Base-by-base conservation (phyloP, 2,329 filamentous ascomycete genomes). In the Monilinia aucupariae region DNA sequence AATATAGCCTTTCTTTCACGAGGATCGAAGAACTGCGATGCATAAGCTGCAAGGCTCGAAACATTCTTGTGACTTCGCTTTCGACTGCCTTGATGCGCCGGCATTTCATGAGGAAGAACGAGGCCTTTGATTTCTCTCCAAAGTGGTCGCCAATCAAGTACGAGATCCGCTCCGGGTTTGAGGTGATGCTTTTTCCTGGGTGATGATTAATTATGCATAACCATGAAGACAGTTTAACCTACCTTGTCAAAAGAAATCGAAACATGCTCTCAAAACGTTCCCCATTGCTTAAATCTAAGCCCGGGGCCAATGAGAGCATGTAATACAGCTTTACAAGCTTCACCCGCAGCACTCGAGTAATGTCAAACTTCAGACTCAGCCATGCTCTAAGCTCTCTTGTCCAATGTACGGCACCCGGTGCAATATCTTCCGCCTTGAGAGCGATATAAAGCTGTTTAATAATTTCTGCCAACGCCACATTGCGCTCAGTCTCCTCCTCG, bases 241-340 rank as follows among this genome's bases (percentile, higher is more conserved):
- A 94, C 92, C 94, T 96, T n/a, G 92, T 96, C 70, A 99, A 78
- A 13, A 91, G 87, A 76, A 59, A 54, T n/a, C 97, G 89, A 72
- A 97, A 93, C 92, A 97, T 97, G 80, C 91, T 94, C 52, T 93
- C 85, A 75, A 99, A 99, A 64, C 93, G 85, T 77, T 99, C 96
- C 5, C 91, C 84, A 10, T 92, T 86, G 64, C 82, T 82, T 59
- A 85, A 83, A 72, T 97, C 93, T 62, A 99, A 81, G 4, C 96
- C 94, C 0, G 93, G 94, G 34, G 94, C 91, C 65, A 99, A 82
- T 6, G 91, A 84, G 64, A 99, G 87, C 77, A 96, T 92, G 77
- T 96, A 99, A 78, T 97, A 99, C 45, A 99, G 82, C 77, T 88
- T 90, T 37, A 94, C 90, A 37, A 99, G 84, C 75, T 85, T 91